Base-by-base conservation (phyloP, 176 grass and related monocot species). In the Coix lacrymajobi region DNA sequence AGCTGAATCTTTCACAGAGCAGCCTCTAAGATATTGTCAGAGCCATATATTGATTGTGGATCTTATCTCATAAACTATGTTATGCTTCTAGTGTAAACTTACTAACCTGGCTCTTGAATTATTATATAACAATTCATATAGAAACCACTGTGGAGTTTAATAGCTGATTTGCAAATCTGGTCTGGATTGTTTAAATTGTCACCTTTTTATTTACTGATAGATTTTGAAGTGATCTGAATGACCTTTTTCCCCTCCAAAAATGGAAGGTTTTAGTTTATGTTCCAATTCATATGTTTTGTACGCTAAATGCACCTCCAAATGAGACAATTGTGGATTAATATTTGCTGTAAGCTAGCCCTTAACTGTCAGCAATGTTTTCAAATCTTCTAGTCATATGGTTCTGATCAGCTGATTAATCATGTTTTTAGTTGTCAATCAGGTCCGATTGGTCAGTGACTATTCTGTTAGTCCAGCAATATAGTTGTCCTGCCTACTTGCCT, bases 281-380 rank as follows among this genome's bases (percentile, higher is more conserved):
- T 77, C n/a, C 60, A 34, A 44, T 65, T 36, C 43, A 66, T 83
- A 83, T 71, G 54, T 64, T 41, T 65, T 77, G 29, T 71, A 62
- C 70, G 37, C 38, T 69, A 54, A n/a, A 11, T 62, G 73, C 70
- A 76, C 64, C 52, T 71, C 44, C 25, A 58, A 58, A 43, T 45
- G 30, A 80, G 46, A 24, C 43, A 58, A 49, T 30, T 63, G 5
- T 20, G 7, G n/a, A 68, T 52, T 52, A 45, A 17, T 16, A 25
- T 31, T n/a, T 74, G 39, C 44, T 49, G 37, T 64, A 71, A 71
- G 66, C 24, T 79, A 48, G 66, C 51, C 40, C 43, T 76, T 64
- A 79, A 85, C 34, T 54, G n/a, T 24, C 63, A 36, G 8, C 43
- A 58, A 25, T 58, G 54, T 58, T 58, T 58, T 58, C 8, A 58